Evolutionary conservation across 2,329 filamentous ascomycete species (phyloP).

Genomic region (Pseudopyrenochaeta lycopersici): DNA sequence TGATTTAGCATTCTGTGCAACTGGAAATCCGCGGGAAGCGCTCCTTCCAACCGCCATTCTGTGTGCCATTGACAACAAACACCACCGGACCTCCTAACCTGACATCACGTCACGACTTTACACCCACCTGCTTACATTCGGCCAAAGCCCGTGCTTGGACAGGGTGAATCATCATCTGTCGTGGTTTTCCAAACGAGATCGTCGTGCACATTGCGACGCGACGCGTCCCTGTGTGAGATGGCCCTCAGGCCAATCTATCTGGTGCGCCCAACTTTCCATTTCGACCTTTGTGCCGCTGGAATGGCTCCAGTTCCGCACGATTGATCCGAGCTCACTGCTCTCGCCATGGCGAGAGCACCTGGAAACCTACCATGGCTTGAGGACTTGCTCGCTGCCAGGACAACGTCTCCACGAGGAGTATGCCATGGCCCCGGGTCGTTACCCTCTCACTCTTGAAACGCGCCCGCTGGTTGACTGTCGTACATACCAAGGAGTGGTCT

Average conservation of each 20-base stretch:
- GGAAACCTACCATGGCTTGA: constrained; percentile 14
- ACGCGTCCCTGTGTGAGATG: constrained; percentile 14
- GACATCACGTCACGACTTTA: too few species aligned
- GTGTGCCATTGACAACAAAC: too few species aligned
- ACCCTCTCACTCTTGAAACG: constrained; percentile 39
- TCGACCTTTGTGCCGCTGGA: constrained; percentile 10
- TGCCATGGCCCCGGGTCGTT: constrained; percentile 40
- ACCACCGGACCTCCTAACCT: too few species aligned
- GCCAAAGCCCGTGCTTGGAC: constrained; percentile 6
- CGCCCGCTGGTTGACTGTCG: constrained; percentile 19
- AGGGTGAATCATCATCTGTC: constrained; percentile 28
- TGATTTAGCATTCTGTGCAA: background rate
- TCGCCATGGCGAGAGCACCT: constrained; percentile 3
- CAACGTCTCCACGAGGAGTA: constrained; percentile 23
- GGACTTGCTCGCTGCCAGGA: constrained; percentile 2
- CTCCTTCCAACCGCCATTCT: too few species aligned
- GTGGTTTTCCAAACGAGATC: constrained; percentile 37
- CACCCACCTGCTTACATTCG: too few species aligned
- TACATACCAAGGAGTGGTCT: constrained; percentile 7
- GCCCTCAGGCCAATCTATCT: constrained; percentile 11
- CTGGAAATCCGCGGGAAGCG: too few species aligned
- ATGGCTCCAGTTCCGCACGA: constrained; percentile 11
- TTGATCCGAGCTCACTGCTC: constrained; percentile 1
- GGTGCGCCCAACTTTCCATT: constrained; percentile 8
- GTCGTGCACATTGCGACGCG: constrained; percentile 22